These are phyloP conservation scores for Adansonia grandidieri DNA, from an alignment of 441 rosid genomes.

Conservation along the genomic window DNA sequence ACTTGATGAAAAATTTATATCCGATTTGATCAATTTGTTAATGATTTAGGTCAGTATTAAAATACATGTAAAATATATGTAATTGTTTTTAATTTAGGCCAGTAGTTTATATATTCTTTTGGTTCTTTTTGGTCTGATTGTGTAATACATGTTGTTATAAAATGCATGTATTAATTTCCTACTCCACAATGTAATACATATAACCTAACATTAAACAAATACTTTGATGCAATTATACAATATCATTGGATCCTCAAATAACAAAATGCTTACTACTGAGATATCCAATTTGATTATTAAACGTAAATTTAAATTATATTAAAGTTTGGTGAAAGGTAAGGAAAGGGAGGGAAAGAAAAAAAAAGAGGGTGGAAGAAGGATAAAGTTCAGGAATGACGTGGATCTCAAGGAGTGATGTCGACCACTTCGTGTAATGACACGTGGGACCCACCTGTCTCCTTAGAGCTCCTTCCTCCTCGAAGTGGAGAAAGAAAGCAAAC, in stretches of 20 bases:
- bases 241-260: not conserved
- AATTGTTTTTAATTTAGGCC: too few species aligned
- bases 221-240: not conserved
- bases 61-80: too few species aligned
- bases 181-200: too few species aligned
- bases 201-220: not conserved
- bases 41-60: too few species aligned
- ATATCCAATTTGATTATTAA: not conserved
- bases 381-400: constrained; percentile 40
- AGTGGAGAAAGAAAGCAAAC: not conserved
- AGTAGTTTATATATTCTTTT: too few species aligned
- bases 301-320: not conserved
- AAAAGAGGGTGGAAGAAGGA: not conserved
- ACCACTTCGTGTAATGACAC: constrained; percentile 45
- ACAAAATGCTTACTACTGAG: not conserved
- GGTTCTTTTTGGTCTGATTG: too few species aligned
- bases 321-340: not conserved
- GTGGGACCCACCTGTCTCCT: constrained; percentile 46
- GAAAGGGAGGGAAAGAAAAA: not conserved
- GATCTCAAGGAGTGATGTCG: constrained; percentile 51
- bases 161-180: too few species aligned
- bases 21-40: too few species aligned
- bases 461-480: constrained; percentile 9
- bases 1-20: too few species aligned
- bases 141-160: too few species aligned